Evolutionary conservation across 2,329 filamentous ascomycete species (phyloP).

Genomic region (Epichloe hybrida): DNA sequence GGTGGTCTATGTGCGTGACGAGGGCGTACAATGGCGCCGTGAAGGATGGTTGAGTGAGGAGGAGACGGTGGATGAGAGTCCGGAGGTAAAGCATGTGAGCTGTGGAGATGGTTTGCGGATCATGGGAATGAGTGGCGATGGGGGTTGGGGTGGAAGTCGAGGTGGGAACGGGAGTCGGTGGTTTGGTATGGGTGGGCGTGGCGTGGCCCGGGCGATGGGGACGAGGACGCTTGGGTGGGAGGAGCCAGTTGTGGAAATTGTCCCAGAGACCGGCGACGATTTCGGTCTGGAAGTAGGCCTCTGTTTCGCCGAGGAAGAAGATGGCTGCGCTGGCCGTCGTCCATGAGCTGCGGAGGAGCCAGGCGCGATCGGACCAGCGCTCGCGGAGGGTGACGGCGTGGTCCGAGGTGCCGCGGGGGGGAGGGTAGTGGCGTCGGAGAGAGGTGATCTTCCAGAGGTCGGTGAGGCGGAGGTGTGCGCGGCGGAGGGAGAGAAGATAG

Average conservation of each 20-base stretch:
- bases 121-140: slow-evolving; percentile 31
- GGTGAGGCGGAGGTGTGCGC: slow-evolving; percentile 72
- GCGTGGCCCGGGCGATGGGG: not conserved
- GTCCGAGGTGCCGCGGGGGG: slow-evolving; percentile 44
- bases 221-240: slow-evolving; percentile 20
- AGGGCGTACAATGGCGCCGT: slow-evolving; percentile 52
- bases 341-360: slow-evolving; percentile 72
- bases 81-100: slow-evolving; percentile 69
- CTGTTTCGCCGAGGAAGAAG: slow-evolving; percentile 79
- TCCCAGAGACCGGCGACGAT: slow-evolving; percentile 72
- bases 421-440: slow-evolving; percentile 63
- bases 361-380: slow-evolving; percentile 48
- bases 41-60: slow-evolving; percentile 51
- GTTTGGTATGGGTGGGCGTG: not conserved
- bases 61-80: slow-evolving; percentile 50
- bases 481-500: slow-evolving; percentile 73
- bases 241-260: slow-evolving; percentile 65
- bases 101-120: slow-evolving; percentile 71
- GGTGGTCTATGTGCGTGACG: slow-evolving; percentile 64
- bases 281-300: slow-evolving; percentile 80
- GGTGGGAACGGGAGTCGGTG: not conserved
- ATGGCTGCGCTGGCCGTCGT: slow-evolving; percentile 76
- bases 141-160: not conserved
- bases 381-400: slow-evolving; percentile 48
- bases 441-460: slow-evolving; percentile 77